phyloP scores from a whole-genome alignment of 148 eudicot genomes.

The Fallopia convolvulus region DNA sequence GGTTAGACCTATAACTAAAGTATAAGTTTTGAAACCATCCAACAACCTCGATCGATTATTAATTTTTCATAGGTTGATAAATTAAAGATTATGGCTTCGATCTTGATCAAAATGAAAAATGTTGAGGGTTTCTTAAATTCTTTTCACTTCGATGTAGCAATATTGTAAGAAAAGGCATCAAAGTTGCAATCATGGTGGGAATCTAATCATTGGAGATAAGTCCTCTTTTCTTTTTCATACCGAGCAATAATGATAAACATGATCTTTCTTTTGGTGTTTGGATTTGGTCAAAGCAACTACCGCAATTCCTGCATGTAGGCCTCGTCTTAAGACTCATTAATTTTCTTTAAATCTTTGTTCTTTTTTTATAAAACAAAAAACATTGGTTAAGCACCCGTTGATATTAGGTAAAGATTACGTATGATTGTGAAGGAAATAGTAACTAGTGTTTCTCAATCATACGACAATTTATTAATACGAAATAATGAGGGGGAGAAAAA shows the following conservation, averaged over 20 bases:
- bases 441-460: neutral
- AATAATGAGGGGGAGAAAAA: too few relatives aligned
- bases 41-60: too few relatives aligned
- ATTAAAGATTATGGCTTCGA: neutral
- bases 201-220: neutral
- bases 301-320: neutral
- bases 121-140: neutral
- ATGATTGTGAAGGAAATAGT: neutral
- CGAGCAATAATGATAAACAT: neutral
- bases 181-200: neutral
- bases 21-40: too few relatives aligned
- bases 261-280: neutral
- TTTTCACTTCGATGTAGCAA: neutral
- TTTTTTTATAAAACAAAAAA: neutral
- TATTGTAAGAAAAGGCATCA: neutral
- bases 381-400: neutral
- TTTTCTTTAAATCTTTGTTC: neutral
- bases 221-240: neutral
- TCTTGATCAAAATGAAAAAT: neutral
- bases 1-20: too few relatives aligned
- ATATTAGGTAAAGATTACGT: neutral
- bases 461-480: too few relatives aligned
- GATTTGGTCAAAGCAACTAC: slow-evolving; percentile 9
- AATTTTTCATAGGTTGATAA: too few relatives aligned
- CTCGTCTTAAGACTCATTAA: neutral